These are phyloP conservation scores for Cryptococcus jaspeensis DNA, from an alignment of 1,284 basidiomycete species.

Conservation along the genomic window DNA sequence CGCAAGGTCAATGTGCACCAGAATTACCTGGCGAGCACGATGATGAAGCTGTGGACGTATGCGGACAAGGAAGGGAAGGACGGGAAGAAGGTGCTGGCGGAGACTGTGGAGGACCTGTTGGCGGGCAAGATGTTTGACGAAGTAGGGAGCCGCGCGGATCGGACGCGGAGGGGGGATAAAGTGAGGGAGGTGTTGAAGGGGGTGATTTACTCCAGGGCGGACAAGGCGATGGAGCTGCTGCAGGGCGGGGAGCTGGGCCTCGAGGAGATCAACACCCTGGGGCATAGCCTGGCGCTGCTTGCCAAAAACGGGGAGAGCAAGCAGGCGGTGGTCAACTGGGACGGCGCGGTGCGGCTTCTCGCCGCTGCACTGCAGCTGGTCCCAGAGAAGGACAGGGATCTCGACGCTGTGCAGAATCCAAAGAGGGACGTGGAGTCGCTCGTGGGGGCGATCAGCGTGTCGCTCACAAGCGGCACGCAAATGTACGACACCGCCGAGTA, in stretches of 20 bases:
- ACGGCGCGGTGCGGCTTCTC: constrained; percentile 15
- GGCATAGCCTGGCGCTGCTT: constrained; percentile 8
- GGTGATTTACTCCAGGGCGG: constrained; percentile 1
- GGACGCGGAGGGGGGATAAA: neutral
- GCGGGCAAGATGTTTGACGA: neutral
- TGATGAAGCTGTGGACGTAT: constrained; percentile 8
- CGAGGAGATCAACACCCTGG: neutral
- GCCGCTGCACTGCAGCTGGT: constrained; percentile 4
- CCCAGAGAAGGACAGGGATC: too few species aligned
- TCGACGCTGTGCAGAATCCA: neutral
- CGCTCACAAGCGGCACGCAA: neutral
- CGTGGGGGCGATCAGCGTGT: constrained; percentile 4
- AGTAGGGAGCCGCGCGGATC: neutral
- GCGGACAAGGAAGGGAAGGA: constrained; percentile 1
- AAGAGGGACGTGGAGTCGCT: constrained; percentile 5
- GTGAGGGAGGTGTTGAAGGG: too few species aligned
- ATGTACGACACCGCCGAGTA: neutral
- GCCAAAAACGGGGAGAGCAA: neutral
- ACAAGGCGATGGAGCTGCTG: constrained; percentile 12
- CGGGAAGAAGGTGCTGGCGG: constrained; percentile 1
- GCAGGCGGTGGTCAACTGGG: neutral
- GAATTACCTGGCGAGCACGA: neutral
- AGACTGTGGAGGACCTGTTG: constrained; percentile 1
- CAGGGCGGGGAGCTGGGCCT: neutral
- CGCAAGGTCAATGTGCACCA: neutral